These are phyloP conservation scores for Aspergillus carlsbadensis DNA, from an alignment of 495 filamentous ascomycete species.

Conservation along the genomic window DNA sequence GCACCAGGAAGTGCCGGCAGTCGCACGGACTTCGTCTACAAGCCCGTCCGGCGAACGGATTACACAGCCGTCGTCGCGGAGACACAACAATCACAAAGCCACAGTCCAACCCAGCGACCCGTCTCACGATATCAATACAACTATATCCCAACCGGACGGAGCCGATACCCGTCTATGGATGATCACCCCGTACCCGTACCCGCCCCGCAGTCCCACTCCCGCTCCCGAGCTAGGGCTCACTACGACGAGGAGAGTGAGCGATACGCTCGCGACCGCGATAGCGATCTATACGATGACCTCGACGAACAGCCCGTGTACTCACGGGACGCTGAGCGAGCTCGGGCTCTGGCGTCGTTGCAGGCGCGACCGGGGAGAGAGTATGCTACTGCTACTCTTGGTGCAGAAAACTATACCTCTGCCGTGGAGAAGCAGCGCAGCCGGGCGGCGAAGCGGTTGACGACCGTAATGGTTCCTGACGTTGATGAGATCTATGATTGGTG, in stretches of 20 bases:
- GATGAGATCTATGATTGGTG: constrained; percentile 41
- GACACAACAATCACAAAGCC: constrained; percentile 13
- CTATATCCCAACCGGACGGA: constrained; percentile 33
- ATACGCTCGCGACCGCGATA: background rate
- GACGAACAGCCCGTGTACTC: background rate
- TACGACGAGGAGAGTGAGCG: background rate
- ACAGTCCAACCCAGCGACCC: constrained; percentile 3
- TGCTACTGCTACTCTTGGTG: background rate
- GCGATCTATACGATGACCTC: constrained; percentile 4
- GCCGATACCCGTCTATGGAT: background rate
- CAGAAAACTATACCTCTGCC: background rate
- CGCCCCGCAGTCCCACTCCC: background rate
- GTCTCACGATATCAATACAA: constrained; percentile 35
- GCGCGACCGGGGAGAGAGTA: background rate
- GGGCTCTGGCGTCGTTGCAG: no score
- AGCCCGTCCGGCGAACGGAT: constrained; percentile 30
- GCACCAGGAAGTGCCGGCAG: background rate
- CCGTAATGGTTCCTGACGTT: constrained; percentile 43
- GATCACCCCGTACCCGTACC: no score
- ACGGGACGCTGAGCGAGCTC: no score
- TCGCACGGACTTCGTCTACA: constrained; percentile 35
- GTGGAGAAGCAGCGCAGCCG: constrained; percentile 26
- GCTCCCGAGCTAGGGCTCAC: background rate
- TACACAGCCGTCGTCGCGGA: constrained; percentile 35
- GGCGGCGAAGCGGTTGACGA: constrained; percentile 33